phyloP scores from a whole-genome alignment of 768 basidiomycete species.

The Cubamyces lactineus region DNA sequence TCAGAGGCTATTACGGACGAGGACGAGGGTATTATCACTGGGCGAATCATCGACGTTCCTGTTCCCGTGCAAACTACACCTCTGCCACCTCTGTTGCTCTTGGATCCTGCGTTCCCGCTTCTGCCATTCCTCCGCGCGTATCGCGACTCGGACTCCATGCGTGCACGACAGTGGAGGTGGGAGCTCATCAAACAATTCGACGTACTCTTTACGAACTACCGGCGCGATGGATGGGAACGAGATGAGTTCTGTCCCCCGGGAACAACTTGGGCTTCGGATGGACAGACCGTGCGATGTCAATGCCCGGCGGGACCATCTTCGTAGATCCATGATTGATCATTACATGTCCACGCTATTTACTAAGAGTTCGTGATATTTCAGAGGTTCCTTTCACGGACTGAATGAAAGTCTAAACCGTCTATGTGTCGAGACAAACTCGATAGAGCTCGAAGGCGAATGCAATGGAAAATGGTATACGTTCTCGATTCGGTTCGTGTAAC shows the following conservation, averaged over 20 bases:
- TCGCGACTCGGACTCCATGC: background rate
- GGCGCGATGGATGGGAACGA: slow-evolving; percentile 5
- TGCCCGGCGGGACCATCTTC: no score
- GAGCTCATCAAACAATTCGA: slow-evolving; percentile 12
- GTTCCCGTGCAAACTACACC: background rate
- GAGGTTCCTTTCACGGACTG: no score
- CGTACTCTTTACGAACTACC: slow-evolving; percentile 3
- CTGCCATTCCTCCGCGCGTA: background rate
- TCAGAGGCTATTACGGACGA: background rate
- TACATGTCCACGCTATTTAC: no score
- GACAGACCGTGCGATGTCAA: no score
- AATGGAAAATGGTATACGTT: no score
- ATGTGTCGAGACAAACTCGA: no score
- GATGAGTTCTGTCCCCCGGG: background rate
- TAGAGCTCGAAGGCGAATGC: no score
- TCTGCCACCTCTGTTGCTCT: background rate
- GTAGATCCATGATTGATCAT: no score
- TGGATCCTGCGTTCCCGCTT: background rate
- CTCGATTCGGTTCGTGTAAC: no score
- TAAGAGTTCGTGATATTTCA: no score
- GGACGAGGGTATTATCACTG: background rate
- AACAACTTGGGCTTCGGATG: slow-evolving; percentile 1
- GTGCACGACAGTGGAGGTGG: background rate
- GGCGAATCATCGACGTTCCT: background rate
- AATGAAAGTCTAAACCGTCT: no score